A percentile compares a stretch with the other conserved stretches of the same genome.
Conservation (phyloP, 1,139 yeast genomes). For the Arxiozyma slooffiae region DNA sequence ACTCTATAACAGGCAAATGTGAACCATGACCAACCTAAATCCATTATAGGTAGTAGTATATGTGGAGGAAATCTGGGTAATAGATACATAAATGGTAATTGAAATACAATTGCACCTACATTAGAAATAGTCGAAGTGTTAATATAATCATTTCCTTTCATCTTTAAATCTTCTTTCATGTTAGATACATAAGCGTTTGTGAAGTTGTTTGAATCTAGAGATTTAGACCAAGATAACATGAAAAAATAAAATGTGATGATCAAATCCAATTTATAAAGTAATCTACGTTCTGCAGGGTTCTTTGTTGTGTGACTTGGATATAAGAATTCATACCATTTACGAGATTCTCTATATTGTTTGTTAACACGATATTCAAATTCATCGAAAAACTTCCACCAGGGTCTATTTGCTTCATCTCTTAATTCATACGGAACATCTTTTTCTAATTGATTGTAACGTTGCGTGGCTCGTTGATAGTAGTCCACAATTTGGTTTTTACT, state of each 20-base stretch:
- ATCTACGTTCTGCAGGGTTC: slow-evolving; percentile 42
- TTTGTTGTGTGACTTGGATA: slow-evolving; percentile 41
- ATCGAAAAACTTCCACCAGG: slow-evolving; percentile 56
- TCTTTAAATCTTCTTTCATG: slow-evolving; percentile 46
- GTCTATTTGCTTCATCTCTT: slow-evolving; percentile 45
- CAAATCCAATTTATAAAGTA: slow-evolving; percentile 54
- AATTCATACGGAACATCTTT: slow-evolving; percentile 29
- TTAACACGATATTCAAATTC: slow-evolving; percentile 53
- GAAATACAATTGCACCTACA: slow-evolving; percentile 53
- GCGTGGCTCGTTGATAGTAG: background rate
- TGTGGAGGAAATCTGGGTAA: slow-evolving; percentile 44
- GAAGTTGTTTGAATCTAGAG: slow-evolving; percentile 48
- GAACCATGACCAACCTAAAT: slow-evolving; percentile 56
- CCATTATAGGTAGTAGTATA: slow-evolving; percentile 45
- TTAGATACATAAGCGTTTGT: slow-evolving; percentile 65
- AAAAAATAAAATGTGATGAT: slow-evolving; percentile 50
- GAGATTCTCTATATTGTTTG: slow-evolving; percentile 34
- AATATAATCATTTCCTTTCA: slow-evolving; percentile 59
- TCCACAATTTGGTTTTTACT: background rate
- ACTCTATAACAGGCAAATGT: slow-evolving; percentile 48
- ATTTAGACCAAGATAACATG: slow-evolving; percentile 62
- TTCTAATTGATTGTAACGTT: slow-evolving; percentile 8
- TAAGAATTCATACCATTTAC: slow-evolving; percentile 45
- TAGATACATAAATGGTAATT: slow-evolving; percentile 38
- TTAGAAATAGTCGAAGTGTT: slow-evolving; percentile 49